Evolutionary conservation across 2,329 filamentous ascomycete species (phyloP), one percentile per base, ranked within the genome.

Genomic region (Allantophomopsis lycopodina): DNA sequence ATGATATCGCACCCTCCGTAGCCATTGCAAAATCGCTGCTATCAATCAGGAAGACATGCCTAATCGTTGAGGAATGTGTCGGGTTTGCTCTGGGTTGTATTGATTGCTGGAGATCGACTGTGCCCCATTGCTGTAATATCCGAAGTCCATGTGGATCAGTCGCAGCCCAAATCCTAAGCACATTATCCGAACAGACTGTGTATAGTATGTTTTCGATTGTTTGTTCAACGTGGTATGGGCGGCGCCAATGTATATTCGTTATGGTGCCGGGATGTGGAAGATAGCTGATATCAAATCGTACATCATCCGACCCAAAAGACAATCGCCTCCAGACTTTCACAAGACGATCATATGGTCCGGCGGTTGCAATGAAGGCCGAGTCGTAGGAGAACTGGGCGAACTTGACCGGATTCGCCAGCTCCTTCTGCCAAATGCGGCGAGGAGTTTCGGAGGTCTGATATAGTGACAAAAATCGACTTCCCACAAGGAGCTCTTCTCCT

Each of bases 281-380:
- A 59, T 96, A 96, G 20, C 79, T 79, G 51, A 94, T 79, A 51
- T 96, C 89, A 59, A 96, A 96, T 41, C 83, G 73, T 32, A 86
- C 81, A 49, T 93, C 82, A 42, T 86, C 80, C 1, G 76, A 72
- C 12, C 86, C 86, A 55, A 89, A 95, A 7, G 82, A 83, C 17
- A 94, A 65, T 39, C 89, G 74, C 46, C 87, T 76, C 91, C 93
- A 98, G 50, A 96, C 73, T 61, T 98, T 96, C 48, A 94, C 78
- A 15, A 96, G 64, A 38, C 80, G 72, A 58, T 96, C 91, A 54
- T 84, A 76, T 37, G 69, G 65, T 33, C 86, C 83, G 11, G 83
- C 73, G 1, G 84, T 88, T 14, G 87, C 89, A 39, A 96, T 85
- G 44, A 94, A 77, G 15, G 79, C 79, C 11, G 85, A 88, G 57